Base-by-base conservation (phyloP, 2,329 filamentous ascomycete genomes). In the Biscogniauxia mediterranea region DNA sequence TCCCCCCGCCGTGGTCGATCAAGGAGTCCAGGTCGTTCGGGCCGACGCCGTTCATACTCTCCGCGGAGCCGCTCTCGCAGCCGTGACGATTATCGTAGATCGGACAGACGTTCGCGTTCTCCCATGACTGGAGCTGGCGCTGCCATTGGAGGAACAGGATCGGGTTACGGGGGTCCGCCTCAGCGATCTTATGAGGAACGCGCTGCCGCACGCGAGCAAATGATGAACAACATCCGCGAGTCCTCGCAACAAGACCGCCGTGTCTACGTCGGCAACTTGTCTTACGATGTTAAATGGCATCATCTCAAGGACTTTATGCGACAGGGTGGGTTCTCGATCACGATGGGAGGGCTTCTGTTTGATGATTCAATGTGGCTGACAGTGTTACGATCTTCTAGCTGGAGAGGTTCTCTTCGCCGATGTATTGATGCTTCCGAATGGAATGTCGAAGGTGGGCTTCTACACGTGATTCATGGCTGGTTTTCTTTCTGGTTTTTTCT, bases 391-490 rank as follows among this genome's bases (percentile, higher is more conserved):
- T 58, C n/a, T 71, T 75, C 61, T 80, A 98, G 95, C 95, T 83
- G 95, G 95, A 86, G 94, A 98, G 81, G 95, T 99, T 79, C 88
- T 98, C 83, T 99, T 97, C 83, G 95, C 95, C 84, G 95, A 99
- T 86, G 95, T 99, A 77, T 89, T 99, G 81, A 86, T 97, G 80
- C 93, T 99, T 89, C 95, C 95, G 76, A 99, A 99, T 87, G 95
- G 95, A 93, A 99, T 99, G 95, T 98, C 94, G 92, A 99, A 99
- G 94, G 94, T 98, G 93, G 92, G 92, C 93, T 88, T 89, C 85
- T 90, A 91, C 84, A 88, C 83, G 85, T 93, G 90, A 90, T 87
- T 89, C 86, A 80, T 89, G 90, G 89, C 87, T 91, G 91, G 91
- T 86, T 87, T 87, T 81, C 90, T 87, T 84, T 84, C 81, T 88